Evolutionary conservation across 169 alveolate species (phyloP).

Genomic region (Cryptosporidium xiaoi): DNA sequence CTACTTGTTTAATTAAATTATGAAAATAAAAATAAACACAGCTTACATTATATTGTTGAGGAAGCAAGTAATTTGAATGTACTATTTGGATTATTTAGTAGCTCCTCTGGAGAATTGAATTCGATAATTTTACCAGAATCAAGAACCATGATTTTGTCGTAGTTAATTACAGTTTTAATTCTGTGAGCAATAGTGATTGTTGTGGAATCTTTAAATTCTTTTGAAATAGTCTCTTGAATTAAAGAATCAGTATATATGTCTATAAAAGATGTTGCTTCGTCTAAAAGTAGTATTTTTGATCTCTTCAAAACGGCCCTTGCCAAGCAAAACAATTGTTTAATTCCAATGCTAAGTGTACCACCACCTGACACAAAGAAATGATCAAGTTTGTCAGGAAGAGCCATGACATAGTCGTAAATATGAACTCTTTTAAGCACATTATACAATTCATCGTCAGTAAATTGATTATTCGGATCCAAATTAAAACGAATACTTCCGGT

Average conservation of each 20-base stretch:
- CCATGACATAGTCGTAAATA: conserved; percentile 3
- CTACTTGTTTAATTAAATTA: too few relatives aligned
- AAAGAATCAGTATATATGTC: conserved; percentile 83
- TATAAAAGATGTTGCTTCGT: conserved; percentile 88
- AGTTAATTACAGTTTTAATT: conserved; percentile 85
- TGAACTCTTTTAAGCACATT: conserved; percentile 65
- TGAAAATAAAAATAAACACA: too few relatives aligned
- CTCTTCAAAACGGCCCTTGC: conserved; percentile 86
- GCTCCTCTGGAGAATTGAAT: conserved; percentile 82
- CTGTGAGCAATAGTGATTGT: conserved; percentile 90
- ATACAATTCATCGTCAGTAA: conserved; percentile 74
- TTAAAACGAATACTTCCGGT: conserved; percentile 83
- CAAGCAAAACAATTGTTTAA: conserved; percentile 87
- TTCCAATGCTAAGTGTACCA: conserved; percentile 85
- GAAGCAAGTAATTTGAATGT: not conserved
- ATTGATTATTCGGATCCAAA: conserved; percentile 81
- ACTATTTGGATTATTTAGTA: conserved; percentile 75
- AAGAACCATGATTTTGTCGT: conserved; percentile 84
- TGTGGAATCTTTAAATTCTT: conserved; percentile 83
- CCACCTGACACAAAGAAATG: conserved; percentile 82
- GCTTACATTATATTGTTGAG: too few relatives aligned
- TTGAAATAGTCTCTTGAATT: conserved; percentile 80
- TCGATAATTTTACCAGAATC: conserved; percentile 82
- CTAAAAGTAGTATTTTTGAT: conserved; percentile 83
- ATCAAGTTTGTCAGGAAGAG: conserved; percentile 66